Base-by-base conservation (phyloP, 2,329 filamentous ascomycete species). In the Escovopsis sp. region DNA sequence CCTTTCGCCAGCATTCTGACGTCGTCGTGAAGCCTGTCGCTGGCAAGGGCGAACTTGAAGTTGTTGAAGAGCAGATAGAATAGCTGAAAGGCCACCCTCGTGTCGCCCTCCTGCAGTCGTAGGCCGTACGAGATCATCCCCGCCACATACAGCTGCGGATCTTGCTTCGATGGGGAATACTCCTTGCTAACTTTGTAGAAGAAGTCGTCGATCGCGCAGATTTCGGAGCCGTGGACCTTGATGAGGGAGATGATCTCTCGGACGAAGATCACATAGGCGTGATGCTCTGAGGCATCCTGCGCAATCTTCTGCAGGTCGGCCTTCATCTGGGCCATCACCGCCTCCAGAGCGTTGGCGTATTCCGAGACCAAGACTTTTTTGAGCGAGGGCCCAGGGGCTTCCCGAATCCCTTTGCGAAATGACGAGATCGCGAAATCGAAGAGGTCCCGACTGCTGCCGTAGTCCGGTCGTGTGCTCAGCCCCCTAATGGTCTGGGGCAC, bases 31-130 rank as follows among this genome's bases (percentile, higher is more conserved):
- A 73, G 54, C 34, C 57, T 61, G 37, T 63, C 56, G 38, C 66
- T 66, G 30, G 61, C 59, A 3, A 75, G 48, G 0, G 68, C 66
- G 35, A 66, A 53, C 46, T 72, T 72, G 48, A 72, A 71, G 48
- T 66, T 72, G 43, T 68, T 68, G 46, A 65, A 66, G 2, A 76
- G 55, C 38, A 71, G 69, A 48, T 66, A 67, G 45, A 75, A 76
- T 4, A 75, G 57, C 35, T 65, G 62, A 14, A 64, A 58, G 5
- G 52, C 51, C 4, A 63, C 64, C 21, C 57, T 60, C 2, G 50
- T 45, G 36, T 73, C 70, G 2, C 62, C 65, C 40, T 75, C 70
- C 27, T 58, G 56, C 13, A 76, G 51, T 28, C 66, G 62, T 23
- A 74, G 52, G 1, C 68, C 71, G 47, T 72, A 75, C 2, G 68